These are phyloP conservation scores for Guadua angustifolia DNA, from an alignment of 176 grass and related monocot genomes.

Conservation along the genomic window DNA sequence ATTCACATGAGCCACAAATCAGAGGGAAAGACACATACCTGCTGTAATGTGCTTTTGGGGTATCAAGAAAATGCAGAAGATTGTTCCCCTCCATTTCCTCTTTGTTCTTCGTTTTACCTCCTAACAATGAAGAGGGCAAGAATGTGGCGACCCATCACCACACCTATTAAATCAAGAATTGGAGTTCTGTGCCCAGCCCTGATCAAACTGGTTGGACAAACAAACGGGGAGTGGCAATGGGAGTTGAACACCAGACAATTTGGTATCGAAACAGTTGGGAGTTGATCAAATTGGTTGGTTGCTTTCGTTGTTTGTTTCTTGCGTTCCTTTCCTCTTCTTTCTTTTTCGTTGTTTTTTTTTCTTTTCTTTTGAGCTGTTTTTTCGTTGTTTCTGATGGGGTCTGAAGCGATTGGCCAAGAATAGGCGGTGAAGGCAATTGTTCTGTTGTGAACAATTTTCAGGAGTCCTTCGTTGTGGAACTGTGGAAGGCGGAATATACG, in stretches of 20 bases:
- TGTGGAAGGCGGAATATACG: background rate
- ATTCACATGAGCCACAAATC: background rate
- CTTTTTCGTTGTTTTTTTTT: background rate
- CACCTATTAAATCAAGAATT: background rate
- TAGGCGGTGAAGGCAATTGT: background rate
- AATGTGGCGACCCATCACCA: slow-evolving; percentile 45
- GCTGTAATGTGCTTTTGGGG: slow-evolving; percentile 49
- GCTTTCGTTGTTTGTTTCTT: background rate
- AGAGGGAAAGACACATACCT: background rate
- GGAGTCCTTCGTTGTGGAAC: no score
- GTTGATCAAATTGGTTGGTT: slow-evolving; percentile 12
- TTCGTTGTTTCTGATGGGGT: background rate
- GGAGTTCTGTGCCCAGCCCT: background rate
- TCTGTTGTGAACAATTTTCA: background rate
- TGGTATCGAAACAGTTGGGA: background rate
- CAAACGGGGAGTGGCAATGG: background rate
- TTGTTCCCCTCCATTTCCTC: slow-evolving; percentile 49
- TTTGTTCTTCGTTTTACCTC: background rate
- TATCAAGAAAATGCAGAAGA: slow-evolving; percentile 62
- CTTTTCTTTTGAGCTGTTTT: background rate
- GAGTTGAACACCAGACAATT: background rate
- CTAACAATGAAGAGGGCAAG: background rate
- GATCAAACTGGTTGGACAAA: slow-evolving; percentile 33
- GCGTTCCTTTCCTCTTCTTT: slow-evolving; percentile 1
- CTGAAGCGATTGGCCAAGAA: slow-evolving; percentile 19